Conservation (phyloP, 768 basidiomycete species). For the Chlorophyllum brunneum region DNA sequence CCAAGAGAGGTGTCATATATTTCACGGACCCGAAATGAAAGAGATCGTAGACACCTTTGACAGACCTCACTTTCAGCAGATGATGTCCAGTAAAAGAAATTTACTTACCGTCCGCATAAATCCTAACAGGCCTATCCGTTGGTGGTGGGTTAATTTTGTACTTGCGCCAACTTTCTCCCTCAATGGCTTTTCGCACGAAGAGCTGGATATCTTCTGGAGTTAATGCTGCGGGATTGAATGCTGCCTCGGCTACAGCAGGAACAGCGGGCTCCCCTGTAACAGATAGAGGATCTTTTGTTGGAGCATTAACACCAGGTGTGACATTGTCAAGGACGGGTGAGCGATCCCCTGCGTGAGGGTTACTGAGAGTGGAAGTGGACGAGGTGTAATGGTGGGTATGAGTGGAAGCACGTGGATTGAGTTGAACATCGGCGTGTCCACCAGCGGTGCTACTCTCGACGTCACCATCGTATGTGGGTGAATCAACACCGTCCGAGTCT, state of each 20-base stretch:
- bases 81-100: background rate
- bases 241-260: conserved; percentile 29
- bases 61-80: conserved; percentile 10
- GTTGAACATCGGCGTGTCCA: conserved; percentile 30
- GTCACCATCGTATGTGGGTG: conserved; percentile 89
- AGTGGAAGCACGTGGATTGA: conserved; percentile 24
- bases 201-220: conserved; percentile 74
- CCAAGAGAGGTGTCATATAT: background rate
- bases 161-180: conserved; percentile 55
- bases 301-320: conserved; percentile 31
- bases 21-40: conserved; percentile 86
- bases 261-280: conserved; percentile 36
- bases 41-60: conserved; percentile 87
- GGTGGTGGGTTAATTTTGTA: conserved; percentile 92
- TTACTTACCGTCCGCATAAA: conserved; percentile 88
- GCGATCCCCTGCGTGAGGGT: conserved; percentile 26
- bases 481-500: conserved; percentile 75
- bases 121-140: conserved; percentile 69
- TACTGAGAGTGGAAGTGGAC: conserved; percentile 51
- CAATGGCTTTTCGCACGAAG: conserved; percentile 74
- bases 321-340: conserved; percentile 14
- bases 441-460: conserved; percentile 72
- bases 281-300: conserved; percentile 25
- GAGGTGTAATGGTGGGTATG: conserved; percentile 39
- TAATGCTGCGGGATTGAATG: conserved; percentile 64